phyloP scores from a whole-genome alignment of 2,329 filamentous ascomycete genomes.

The Dactylellina cionopaga region DNA sequence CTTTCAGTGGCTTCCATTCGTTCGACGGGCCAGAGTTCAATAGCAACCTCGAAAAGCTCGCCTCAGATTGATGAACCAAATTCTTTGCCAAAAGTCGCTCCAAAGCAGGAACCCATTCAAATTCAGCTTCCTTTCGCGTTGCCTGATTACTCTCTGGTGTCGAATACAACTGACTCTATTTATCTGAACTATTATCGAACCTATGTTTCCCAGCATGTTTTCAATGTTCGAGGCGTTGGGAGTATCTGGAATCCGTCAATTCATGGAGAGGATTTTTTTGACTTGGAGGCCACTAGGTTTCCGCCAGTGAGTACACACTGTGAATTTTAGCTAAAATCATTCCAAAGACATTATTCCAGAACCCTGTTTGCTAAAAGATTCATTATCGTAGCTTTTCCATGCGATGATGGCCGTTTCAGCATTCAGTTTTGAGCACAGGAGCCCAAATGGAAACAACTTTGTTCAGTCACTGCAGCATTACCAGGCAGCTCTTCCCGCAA shows the following conservation, averaged over 20 bases:
- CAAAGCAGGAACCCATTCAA: conserved; percentile 32
- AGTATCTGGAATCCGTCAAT: conserved; percentile 43
- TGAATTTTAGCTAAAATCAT: neutral
- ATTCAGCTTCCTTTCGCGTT: conserved; percentile 29
- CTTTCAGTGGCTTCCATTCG: conserved; percentile 37
- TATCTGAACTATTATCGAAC: conserved; percentile 57
- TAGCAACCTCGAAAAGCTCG: conserved; percentile 44
- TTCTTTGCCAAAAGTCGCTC: conserved; percentile 17
- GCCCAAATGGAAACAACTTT: conserved; percentile 61
- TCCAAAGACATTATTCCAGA: neutral
- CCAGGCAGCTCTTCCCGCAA: conserved; percentile 65
- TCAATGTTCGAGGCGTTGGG: conserved; percentile 51
- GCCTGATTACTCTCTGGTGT: conserved; percentile 14
- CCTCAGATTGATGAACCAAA: conserved; percentile 36
- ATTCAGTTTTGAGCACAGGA: conserved; percentile 65
- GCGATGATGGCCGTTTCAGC: conserved; percentile 70
- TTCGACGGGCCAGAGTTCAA: conserved; percentile 39
- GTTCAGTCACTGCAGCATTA: conserved; percentile 68
- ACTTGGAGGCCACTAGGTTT: conserved; percentile 64
- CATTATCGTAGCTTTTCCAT: conserved; percentile 64
- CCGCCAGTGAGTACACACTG: conserved; percentile 63
- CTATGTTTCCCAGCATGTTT: conserved; percentile 56
- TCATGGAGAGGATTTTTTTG: conserved; percentile 61
- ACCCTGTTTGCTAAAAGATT: conserved; percentile 24
- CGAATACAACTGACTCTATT: conserved; percentile 37